A percentile compares a stretch with the other conserved stretches of the same genome.
phyloP scores from a whole-genome alignment of 2,329 filamentous ascomycete genomes.

The Diaporthe vexans region DNA sequence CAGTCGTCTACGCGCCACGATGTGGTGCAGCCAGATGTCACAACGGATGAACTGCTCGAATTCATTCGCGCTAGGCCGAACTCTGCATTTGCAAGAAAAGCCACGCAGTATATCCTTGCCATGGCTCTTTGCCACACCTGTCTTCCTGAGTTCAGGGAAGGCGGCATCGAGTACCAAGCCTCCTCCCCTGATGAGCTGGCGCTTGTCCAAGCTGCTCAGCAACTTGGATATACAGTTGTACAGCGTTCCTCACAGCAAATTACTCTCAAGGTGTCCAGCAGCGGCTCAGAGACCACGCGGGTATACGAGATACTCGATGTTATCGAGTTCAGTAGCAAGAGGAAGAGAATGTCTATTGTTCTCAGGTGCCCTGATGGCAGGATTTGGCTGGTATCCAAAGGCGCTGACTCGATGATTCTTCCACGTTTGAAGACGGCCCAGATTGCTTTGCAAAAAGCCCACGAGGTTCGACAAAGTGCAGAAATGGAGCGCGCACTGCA shows the following conservation, averaged over 20 bases:
- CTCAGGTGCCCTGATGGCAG: constrained; percentile 87
- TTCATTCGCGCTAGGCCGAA: constrained; percentile 83
- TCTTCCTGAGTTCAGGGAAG: constrained; percentile 82
- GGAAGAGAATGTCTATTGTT: constrained; percentile 92
- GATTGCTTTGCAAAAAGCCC: constrained; percentile 83
- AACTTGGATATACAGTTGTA: constrained; percentile 84
- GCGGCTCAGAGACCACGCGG: constrained; percentile 55
- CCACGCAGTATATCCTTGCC: constrained; percentile 85
- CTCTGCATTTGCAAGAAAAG: constrained; percentile 82
- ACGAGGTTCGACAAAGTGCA: constrained; percentile 72
- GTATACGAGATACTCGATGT: constrained; percentile 86
- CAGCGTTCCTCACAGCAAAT: constrained; percentile 81
- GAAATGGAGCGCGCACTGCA: constrained; percentile 70
- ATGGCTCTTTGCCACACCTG: constrained; percentile 93
- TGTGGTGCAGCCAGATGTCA: constrained; percentile 68
- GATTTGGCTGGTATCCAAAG: constrained; percentile 89
- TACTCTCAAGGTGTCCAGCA: constrained; percentile 60
- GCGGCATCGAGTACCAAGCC: constrained; percentile 78
- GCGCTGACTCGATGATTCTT: constrained; percentile 87
- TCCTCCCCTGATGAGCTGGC: constrained; percentile 93
- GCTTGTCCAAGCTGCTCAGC: constrained; percentile 85
- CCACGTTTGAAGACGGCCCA: constrained; percentile 80
- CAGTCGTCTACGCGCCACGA: constrained; percentile 63
- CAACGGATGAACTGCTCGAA: constrained; percentile 81
- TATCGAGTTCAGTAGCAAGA: constrained; percentile 90